Evolutionary conservation across 2,329 filamentous ascomycete genomes (phyloP), one percentile per base, ranked within the genome.

Genomic region (Diaporthe sp.): DNA sequence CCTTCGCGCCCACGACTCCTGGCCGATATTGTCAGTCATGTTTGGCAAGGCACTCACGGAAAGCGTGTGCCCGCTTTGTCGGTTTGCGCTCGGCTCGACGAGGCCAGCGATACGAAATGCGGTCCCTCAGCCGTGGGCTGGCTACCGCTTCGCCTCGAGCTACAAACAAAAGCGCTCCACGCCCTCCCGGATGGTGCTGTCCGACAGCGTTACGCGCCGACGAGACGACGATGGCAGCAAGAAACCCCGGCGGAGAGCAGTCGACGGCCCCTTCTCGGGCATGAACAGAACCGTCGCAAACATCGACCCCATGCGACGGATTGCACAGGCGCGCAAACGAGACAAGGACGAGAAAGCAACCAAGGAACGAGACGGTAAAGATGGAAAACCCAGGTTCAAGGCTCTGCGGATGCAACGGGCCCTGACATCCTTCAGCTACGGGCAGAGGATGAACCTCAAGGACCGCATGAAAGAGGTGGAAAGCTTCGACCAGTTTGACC

Each of bases 341-440:
- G 53, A 77, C 76, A 80, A 73, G 79, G 84, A 78, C 85, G 78
- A 78, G 68, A 73, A 70, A 72, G 75, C 74, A 61, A 74, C 35
- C 73, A 77, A 80, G 84, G 83, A 86, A 81, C 85, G 87, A 76
- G 82, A 85, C 74, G 85, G 86, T 30, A 86, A 88, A 25, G 72
- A 72, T 4, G 69, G 39, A 30, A 69, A 53, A 12, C 66, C 74
- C 39, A 74, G 89, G 10, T 93, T 90, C 83, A 96, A 97, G 81
- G 96, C 96, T 6, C 87, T 98, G 82, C 98, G 97, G 85, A 98
- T 98, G 96, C 96, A 98, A 82, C 91, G 92, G 69, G 88, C 94
- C 2, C 86, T 98, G 76, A 87, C 94, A 2, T 90, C 92, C 4
- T 88, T 98, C 6, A 91, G 94, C 0, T 98, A 98, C 81, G 90